Evolutionary conservation across 1,139 yeast species (phyloP), one percentile per base, ranked within the genome.

Genomic region (Nakaseomyces nivariensis): DNA sequence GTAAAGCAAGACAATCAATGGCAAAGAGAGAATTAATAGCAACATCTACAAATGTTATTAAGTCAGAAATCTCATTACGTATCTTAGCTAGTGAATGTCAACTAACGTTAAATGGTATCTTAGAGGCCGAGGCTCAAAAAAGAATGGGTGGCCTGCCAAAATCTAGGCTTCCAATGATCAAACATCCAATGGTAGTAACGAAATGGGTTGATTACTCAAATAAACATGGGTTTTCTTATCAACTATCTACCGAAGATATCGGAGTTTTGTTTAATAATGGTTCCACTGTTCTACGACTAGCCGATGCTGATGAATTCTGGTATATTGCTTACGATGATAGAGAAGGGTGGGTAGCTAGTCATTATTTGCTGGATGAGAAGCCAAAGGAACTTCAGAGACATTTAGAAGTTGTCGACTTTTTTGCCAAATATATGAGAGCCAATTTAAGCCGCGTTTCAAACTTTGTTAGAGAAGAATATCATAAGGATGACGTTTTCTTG

Each of bases 131-230:
- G 53, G 72, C 73, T 37, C 74, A 71, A 52, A 67, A 71, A 31
- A 67, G 69, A 57, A 68, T 70, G 70, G 67, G 67, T 33, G 66
- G 66, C 7, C 51, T 63, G 48, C 70, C 64, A 37, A 63, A 56
- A 49, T 59, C 67, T 22, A 49, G 66, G 51, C 52, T 61, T 38
- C 62, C 67, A 22, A 58, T 58, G 38, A 54, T 78, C 57, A 82
- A 77, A 58, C 78, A 79, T 56, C 92, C 92, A 11, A 77, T 83
- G 13, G 79, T 87, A 54, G 83, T 92, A 47, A 85, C 95, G 55
- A 90, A 90, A 66, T 94, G 99, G 99, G 98, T 94, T 32, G 98
- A 94, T 67, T 92, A 92, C 66, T 86, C 96, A 41, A 89, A 90
- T 70, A 88, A 86, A 64, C 95, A 90, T 67, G 99, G 99, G 0